These are phyloP conservation scores for Euphorbia celastroides DNA, from an alignment of 441 rosid species.

Conservation along the genomic window DNA sequence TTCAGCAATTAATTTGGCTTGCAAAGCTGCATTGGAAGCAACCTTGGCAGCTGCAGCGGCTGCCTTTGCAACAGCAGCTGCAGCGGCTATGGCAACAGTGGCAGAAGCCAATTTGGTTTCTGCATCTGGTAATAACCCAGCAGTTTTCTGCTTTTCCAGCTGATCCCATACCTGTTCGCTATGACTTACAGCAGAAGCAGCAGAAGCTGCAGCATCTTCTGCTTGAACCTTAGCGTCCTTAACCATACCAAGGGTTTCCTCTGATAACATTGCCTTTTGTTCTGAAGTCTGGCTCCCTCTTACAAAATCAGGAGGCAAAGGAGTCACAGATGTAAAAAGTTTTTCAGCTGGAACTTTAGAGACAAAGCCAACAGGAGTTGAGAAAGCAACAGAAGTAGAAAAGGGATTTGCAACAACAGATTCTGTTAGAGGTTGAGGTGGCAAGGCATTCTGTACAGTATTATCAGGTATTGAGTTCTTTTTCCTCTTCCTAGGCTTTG, in stretches of 20 bases:
- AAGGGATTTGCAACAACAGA: slow-evolving; percentile 27
- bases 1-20: slow-evolving; percentile 92
- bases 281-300: slow-evolving; percentile 32
- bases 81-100: slow-evolving; percentile 77
- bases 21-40: slow-evolving; percentile 91
- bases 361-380: slow-evolving; percentile 35
- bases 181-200: slow-evolving; percentile 69
- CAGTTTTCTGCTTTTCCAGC: slow-evolving; percentile 53
- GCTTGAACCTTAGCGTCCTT: slow-evolving; percentile 72
- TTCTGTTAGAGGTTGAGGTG: slow-evolving; percentile 43
- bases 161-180: slow-evolving; percentile 71
- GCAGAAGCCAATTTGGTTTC: slow-evolving; percentile 75
- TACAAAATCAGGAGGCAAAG: slow-evolving; percentile 34
- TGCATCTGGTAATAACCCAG: slow-evolving; percentile 48
- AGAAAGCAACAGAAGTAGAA: slow-evolving; percentile 36
- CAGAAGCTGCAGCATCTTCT: slow-evolving; percentile 80
- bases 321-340: slow-evolving; percentile 32
- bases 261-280: slow-evolving; percentile 48
- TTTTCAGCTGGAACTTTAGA: slow-evolving; percentile 40
- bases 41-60: slow-evolving; percentile 97
- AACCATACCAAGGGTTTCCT: slow-evolving; percentile 52
- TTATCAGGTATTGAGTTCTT: slow-evolving; percentile 51
- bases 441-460: slow-evolving; percentile 36
- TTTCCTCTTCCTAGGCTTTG: slow-evolving; percentile 78
- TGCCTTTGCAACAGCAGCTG: slow-evolving; percentile 96